phyloP scores from a whole-genome alignment of 2,329 filamentous ascomycete species.

The Teratosphaeriaceae sp. region DNA sequence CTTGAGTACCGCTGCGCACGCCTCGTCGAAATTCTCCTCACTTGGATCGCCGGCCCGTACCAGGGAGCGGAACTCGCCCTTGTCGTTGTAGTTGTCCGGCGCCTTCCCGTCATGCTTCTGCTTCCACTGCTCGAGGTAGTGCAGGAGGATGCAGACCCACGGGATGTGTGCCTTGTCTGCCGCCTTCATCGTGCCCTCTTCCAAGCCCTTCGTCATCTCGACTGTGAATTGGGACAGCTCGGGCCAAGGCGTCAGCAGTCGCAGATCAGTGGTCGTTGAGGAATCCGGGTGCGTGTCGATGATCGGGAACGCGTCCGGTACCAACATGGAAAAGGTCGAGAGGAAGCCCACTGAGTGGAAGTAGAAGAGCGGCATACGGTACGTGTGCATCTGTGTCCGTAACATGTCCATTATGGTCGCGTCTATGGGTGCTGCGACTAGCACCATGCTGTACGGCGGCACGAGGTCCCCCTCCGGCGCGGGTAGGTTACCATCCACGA shows the following conservation, averaged over 20 bases:
- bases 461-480: slow-evolving; percentile 35
- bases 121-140: slow-evolving; percentile 81
- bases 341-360: slow-evolving; percentile 91
- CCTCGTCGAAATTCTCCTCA: slow-evolving; percentile 97
- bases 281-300: slow-evolving; percentile 94
- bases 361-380: slow-evolving; percentile 68
- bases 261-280: slow-evolving; percentile 75
- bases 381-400: slow-evolving; percentile 43
- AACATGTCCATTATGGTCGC: slow-evolving; percentile 46
- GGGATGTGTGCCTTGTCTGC: slow-evolving; percentile 90
- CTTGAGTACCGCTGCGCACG: slow-evolving; percentile 78
- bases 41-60: slow-evolving; percentile 65
- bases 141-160: slow-evolving; percentile 73
- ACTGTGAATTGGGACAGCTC: slow-evolving; percentile 64
- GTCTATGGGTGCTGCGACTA: slow-evolving; percentile 55
- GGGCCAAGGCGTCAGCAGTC: slow-evolving; percentile 78
- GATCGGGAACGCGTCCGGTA: slow-evolving; percentile 78
- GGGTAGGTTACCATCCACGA: no score
- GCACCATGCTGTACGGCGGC: slow-evolving; percentile 51
- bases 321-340: slow-evolving; percentile 72
- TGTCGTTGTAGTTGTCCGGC: slow-evolving; percentile 75
- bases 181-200: slow-evolving; percentile 61
- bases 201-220: slow-evolving; percentile 54
- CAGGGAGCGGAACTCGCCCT: slow-evolving; percentile 69
- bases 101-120: slow-evolving; percentile 57